Conservation (phyloP, 2,329 filamentous ascomycete genomes). For the Fusarium coicis region DNA sequence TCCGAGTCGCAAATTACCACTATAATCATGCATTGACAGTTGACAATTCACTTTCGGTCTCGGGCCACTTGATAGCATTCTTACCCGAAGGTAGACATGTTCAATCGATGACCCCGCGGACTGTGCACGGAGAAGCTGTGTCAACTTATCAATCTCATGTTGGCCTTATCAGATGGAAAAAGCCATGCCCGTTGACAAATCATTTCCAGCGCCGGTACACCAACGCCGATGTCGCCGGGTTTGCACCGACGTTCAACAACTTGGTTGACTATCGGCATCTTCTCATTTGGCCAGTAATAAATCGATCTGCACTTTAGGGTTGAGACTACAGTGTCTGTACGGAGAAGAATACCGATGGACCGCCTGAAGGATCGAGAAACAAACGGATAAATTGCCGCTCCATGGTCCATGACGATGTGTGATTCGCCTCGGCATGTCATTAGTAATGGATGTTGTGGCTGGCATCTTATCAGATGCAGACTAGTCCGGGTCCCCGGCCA, state of each 20-base stretch:
- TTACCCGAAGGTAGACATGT: not conserved
- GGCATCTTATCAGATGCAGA: constrained; percentile 40
- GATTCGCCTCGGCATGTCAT: constrained; percentile 32
- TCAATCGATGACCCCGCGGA: not conserved
- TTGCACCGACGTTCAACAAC: constrained; percentile 2
- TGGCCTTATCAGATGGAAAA: constrained; percentile 29
- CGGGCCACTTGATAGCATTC: not conserved
- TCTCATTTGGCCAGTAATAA: constrained; percentile 32
- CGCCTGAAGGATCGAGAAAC: not conserved
- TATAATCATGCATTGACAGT: not conserved
- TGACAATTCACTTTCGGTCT: not conserved
- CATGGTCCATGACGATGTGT: constrained; percentile 5
- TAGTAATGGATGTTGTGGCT: constrained; percentile 26
- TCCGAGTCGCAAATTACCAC: not conserved
- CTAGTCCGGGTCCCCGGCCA: constrained; percentile 19
- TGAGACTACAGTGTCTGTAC: constrained; percentile 8
- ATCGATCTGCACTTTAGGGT: constrained; percentile 25
- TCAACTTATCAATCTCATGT: constrained; percentile 37
- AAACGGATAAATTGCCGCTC: constrained; percentile 11
- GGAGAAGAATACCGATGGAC: constrained; percentile 18
- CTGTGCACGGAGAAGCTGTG: not conserved
- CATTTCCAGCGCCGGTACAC: not conserved
- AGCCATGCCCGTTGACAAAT: constrained; percentile 2
- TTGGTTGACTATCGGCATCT: constrained; percentile 28
- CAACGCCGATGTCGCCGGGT: constrained; percentile 25